These are phyloP conservation scores for Phycomyces blakesleeanus DNA, from an alignment of 192 early-diverging fungal genomes.

Conservation along the genomic window DNA sequence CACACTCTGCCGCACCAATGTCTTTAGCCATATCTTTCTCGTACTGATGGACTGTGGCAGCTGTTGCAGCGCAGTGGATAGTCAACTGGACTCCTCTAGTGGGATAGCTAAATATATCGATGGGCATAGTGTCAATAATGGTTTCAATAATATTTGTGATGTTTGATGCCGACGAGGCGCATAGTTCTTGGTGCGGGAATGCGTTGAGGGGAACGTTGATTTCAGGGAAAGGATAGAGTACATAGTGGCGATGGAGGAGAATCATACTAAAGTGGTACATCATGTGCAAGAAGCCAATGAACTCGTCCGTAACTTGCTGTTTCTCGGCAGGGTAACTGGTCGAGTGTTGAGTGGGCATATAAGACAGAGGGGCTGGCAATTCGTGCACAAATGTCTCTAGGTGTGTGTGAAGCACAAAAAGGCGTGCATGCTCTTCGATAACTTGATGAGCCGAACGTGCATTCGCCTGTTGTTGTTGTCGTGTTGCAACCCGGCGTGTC, in stretches of 20 bases:
- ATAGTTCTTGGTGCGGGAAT: slow-evolving; percentile 42
- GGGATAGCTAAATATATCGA: slow-evolving; percentile 42
- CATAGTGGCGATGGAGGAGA: slow-evolving; percentile 50
- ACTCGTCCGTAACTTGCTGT: slow-evolving; percentile 31
- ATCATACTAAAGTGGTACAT: slow-evolving; percentile 49
- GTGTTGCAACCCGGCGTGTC: slow-evolving; percentile 6
- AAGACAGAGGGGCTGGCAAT: slow-evolving; percentile 24
- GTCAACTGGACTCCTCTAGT: slow-evolving; percentile 49
- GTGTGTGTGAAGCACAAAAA: slow-evolving; percentile 30
- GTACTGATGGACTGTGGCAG: slow-evolving; percentile 44
- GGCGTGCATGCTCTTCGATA: slow-evolving; percentile 28
- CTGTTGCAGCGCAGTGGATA: slow-evolving; percentile 48
- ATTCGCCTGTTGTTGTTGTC: slow-evolving; percentile 21
- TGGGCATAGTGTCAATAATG: slow-evolving; percentile 39
- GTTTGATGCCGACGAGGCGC: slow-evolving; percentile 47
- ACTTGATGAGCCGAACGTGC: slow-evolving; percentile 18
- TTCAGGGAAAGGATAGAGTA: slow-evolving; percentile 9
- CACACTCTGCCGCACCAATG: background rate
- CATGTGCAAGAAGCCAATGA: slow-evolving; percentile 53
- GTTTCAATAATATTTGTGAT: slow-evolving; percentile 48
- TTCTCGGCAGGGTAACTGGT: slow-evolving; percentile 29
- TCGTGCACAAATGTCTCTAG: slow-evolving; percentile 36
- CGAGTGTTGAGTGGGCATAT: slow-evolving; percentile 24
- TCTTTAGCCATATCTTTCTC: slow-evolving; percentile 9
- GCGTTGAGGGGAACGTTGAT: slow-evolving; percentile 27